phyloP scores from a whole-genome alignment of 176 grass and related monocot genomes.

The Neostapfia colusana region DNA sequence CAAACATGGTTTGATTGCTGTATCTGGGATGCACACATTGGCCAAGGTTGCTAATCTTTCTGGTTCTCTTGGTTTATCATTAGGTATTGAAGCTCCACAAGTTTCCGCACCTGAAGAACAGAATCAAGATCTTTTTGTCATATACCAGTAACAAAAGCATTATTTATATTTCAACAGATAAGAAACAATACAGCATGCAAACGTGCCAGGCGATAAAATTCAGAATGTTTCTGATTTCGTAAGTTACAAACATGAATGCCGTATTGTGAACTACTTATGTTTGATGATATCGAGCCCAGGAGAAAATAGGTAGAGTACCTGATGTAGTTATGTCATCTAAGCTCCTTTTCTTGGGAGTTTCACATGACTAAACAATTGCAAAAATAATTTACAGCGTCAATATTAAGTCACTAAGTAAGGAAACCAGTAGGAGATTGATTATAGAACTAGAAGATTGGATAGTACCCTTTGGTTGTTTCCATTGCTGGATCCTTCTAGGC shows the following conservation, averaged over 20 bases:
- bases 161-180: neutral
- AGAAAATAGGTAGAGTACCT: slow-evolving; percentile 42
- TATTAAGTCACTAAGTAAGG: slow-evolving; percentile 2
- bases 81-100: slow-evolving; percentile 34
- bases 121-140: slow-evolving; percentile 30
- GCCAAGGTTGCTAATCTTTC: slow-evolving; percentile 28
- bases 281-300: neutral
- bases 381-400: slow-evolving; percentile 14
- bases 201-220: no score
- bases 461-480: slow-evolving; percentile 52
- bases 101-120: slow-evolving; percentile 40
- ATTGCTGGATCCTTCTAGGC: slow-evolving; percentile 69
- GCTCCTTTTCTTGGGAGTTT: slow-evolving; percentile 56
- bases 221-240: neutral
- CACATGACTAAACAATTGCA: slow-evolving; percentile 35
- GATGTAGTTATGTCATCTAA: slow-evolving; percentile 40
- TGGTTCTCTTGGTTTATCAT: slow-evolving; percentile 46
- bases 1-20: slow-evolving; percentile 41
- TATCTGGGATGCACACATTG: slow-evolving; percentile 38
- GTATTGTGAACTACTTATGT: neutral
- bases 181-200: neutral
- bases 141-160: slow-evolving; percentile 25
- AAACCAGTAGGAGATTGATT: neutral
- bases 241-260: neutral
- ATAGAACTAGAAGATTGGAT: neutral